Conservation (phyloP, 1,139 yeast genomes). For the Tardiomyces blankii region DNA sequence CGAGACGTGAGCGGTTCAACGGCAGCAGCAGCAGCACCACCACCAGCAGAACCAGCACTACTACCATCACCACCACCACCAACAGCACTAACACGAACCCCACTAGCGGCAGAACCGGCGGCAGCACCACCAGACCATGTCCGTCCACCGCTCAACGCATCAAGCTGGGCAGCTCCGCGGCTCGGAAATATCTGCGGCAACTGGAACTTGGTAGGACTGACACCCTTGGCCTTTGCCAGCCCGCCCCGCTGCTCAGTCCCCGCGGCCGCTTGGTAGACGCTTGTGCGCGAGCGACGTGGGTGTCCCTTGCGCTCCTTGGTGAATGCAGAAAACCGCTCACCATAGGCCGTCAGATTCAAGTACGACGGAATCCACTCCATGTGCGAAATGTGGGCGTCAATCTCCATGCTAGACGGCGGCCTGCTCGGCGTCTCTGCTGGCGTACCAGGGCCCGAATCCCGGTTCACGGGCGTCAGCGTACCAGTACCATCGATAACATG, state of each 20-base stretch:
- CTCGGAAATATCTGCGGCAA: slow-evolving; percentile 18
- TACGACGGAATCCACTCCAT: slow-evolving; percentile 1
- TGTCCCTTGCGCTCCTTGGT: background rate
- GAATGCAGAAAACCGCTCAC: background rate
- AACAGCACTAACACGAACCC: background rate
- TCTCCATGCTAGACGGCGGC: slow-evolving; percentile 1
- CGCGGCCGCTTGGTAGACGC: background rate
- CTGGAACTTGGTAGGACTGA: slow-evolving; percentile 6
- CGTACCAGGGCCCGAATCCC: background rate
- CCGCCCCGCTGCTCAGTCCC: too few species aligned
- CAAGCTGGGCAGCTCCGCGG: slow-evolving; percentile 16
- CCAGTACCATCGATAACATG: slow-evolving; percentile 8
- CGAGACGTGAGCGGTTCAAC: background rate
- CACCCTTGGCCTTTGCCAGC: background rate
- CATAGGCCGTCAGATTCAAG: slow-evolving; percentile 1
- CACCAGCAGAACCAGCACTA: background rate
- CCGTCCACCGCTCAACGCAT: slow-evolving; percentile 1
- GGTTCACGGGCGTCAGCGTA: slow-evolving; percentile 8
- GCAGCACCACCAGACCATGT: background rate
- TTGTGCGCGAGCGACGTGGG: background rate
- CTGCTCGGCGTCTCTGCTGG: slow-evolving; percentile 1
- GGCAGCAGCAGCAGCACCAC: background rate
- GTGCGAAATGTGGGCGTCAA: slow-evolving; percentile 5
- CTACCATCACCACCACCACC: background rate
- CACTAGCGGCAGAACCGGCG: too few species aligned